A percentile compares a stretch with the other conserved stretches of the same genome.
These are phyloP conservation scores for Russula sp. DNA, from an alignment of 768 basidiomycete species.

Conservation along the genomic window DNA sequence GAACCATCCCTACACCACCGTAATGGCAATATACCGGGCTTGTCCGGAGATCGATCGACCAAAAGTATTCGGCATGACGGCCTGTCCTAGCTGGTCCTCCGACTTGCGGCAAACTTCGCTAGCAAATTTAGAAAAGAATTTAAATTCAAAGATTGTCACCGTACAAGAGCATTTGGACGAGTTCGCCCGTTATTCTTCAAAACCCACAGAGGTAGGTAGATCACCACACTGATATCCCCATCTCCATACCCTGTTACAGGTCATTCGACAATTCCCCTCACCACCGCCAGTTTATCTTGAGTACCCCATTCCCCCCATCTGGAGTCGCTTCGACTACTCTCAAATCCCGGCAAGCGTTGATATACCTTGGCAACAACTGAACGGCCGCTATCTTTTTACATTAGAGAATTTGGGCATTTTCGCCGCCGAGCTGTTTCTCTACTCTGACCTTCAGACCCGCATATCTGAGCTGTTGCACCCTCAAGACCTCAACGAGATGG, in stretches of 20 bases:
- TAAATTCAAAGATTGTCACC: slow-evolving; percentile 70
- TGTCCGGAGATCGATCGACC: slow-evolving; percentile 44
- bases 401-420: slow-evolving; percentile 63
- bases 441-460: slow-evolving; percentile 51
- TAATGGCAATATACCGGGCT: slow-evolving; percentile 54
- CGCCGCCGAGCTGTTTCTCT: slow-evolving; percentile 67
- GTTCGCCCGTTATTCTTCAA: slow-evolving; percentile 53
- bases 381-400: slow-evolving; percentile 56
- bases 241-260: slow-evolving; percentile 6
- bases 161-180: slow-evolving; percentile 68
- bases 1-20: slow-evolving; percentile 51
- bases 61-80: slow-evolving; percentile 91
- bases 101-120: slow-evolving; percentile 63
- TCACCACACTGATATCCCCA: not conserved
- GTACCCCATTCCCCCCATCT: slow-evolving; percentile 52
- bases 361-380: slow-evolving; percentile 55
- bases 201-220: slow-evolving; percentile 62
- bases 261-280: slow-evolving; percentile 23
- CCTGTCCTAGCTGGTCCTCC: slow-evolving; percentile 81
- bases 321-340: slow-evolving; percentile 44
- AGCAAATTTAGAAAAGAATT: slow-evolving; percentile 54
- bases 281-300: slow-evolving; percentile 45
- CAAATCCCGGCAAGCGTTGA: slow-evolving; percentile 32
- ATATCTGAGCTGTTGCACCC: slow-evolving; percentile 36
- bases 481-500: slow-evolving; percentile 27